Evolutionary conservation across 2,329 filamentous ascomycete species (phyloP), one percentile per base, ranked within the genome.

Genomic region (Sclerotinia subarctica): DNA sequence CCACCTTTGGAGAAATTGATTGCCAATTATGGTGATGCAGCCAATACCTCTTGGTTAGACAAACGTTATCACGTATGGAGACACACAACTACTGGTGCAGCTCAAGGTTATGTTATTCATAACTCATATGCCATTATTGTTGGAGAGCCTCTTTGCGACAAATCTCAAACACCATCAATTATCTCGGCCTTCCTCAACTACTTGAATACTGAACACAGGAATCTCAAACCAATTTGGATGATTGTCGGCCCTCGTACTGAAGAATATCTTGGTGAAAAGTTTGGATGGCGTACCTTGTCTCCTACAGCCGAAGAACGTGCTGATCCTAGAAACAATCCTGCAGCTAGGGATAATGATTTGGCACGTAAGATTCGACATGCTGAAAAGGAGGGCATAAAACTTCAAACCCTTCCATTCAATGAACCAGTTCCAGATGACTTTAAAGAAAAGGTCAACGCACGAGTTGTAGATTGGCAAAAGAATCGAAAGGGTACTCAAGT

Each of bases 1-100:
- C 93, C 93, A 64, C 84, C 92, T 0, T 78, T 97, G 6, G 92
- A 94, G 77, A 90, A 96, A 77, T 88, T 97, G 53, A 93, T 97
- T 78, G 93, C 93, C 76, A 97, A 97, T 79, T 97, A 97, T 74
- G 94, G 94, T 70, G 94, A 97, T 78, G 93, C 94, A 2, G 93
- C 93, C 60, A 96, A 96, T 76, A 97, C 94, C 0, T 95, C 93
- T 0, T 97, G 93, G 93, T 86, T 95, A 10, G 94, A 97, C 77
- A 91, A 93, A 8, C 88, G 93, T 8, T 97, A 94, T 78, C 85
- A 92, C 76, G 88, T 96, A 68, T 97, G 93, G 92, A 89, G 94
- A 42, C 92, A 97, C 76, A 80, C 85, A 29, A 78, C 81, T 46
- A 94, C 91, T 2, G 94, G 94, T 60, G 94, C 93, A 0, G 93